Percentiles rank a stretch among this genome's conserved stretches.
Evolutionary conservation across 768 basidiomycete species (phyloP).

Genomic region (Lanmaoa pseudosensibilis): DNA sequence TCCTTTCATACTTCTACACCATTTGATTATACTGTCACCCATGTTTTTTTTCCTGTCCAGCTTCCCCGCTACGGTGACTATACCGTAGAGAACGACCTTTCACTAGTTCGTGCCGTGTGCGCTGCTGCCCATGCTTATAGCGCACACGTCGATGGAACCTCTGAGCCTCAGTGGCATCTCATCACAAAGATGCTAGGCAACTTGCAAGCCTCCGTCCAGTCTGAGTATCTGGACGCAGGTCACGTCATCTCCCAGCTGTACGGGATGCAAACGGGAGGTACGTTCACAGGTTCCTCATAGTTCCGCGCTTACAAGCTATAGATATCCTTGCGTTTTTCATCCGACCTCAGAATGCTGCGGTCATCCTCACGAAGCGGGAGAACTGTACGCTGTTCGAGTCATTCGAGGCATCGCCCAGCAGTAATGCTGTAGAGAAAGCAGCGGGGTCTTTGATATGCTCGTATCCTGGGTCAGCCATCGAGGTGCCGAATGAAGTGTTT

Average conservation of each 20-base stretch:
- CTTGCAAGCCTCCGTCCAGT: not conserved
- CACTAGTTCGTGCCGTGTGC: constrained; percentile 1
- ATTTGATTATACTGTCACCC: constrained; percentile 8
- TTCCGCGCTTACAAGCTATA: constrained; percentile 10
- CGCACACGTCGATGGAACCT: not conserved
- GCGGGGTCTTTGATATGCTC: constrained; percentile 27
- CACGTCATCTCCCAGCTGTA: not conserved
- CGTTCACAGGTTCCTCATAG: not conserved
- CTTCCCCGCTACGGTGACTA: not conserved
- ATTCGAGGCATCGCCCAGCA: constrained; percentile 24
- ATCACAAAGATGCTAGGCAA: constrained; percentile 7
- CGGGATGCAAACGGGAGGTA: constrained; percentile 1
- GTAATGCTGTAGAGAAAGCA: constrained; percentile 34
- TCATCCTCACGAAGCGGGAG: constrained; percentile 34
- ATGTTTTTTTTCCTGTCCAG: constrained; percentile 9
- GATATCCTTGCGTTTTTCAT: constrained; percentile 40
- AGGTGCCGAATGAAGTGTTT: constrained; percentile 9
- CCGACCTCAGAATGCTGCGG: constrained; percentile 43
- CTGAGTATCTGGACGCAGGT: not conserved
- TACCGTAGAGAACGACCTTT: not conserved
- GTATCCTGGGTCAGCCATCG: constrained; percentile 23
- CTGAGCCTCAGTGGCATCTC: not conserved
- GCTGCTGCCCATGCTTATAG: constrained; percentile 4
- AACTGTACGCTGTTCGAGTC: constrained; percentile 20
- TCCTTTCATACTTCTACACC: not conserved